Evolutionary conservation across 2,329 filamentous ascomycete species (phyloP), one percentile per base, ranked within the genome.

Genomic region (Exophiala alcalophila): DNA sequence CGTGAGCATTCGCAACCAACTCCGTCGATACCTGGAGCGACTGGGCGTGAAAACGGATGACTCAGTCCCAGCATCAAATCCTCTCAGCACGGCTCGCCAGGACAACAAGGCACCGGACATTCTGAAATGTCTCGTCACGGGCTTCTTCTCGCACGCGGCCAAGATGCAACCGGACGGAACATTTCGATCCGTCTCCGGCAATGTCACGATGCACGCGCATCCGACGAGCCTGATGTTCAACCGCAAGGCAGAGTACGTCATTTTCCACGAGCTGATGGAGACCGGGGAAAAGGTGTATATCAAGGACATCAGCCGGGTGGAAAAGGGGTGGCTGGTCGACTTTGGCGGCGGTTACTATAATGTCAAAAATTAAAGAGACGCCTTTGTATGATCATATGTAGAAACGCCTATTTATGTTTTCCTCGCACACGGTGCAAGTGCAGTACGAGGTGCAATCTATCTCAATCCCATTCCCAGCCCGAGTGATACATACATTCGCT

Each of bases 151-250:
- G 1, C 88, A 97, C 62, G 90, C 88, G 3, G 92, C 92, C 30
- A 81, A 83, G 60, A 96, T 97, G 90, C 87, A 94, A 64, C 77
- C 86, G 0, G 91, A 97, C 69, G 92, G 92, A 10, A 90, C 80
- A 4, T 96, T 95, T 63, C 80, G 78, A 55, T 91, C 87, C 36
- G 82, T 95, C n/a, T 82, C 83, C 48, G 88, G 88, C 20, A 81
- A 80, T 26, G 84, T 83, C 36, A 77, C 81, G 4, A 71, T 97
- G 39, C 78, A 94, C 69, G 88, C 89, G 15, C 92, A 98, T 65
- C 92, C 92, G 1, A 94, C 81, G 59, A 94, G 86, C 26, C 68
- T 97, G 55, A 88, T 97, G 81, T 97, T 97, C 71, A 94, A 95
- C 64, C 81, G 90, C 43, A 96, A 94, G 69, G 88, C 88, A 8